Evolutionary conservation across 2,329 filamentous ascomycete species (phyloP), one percentile per base, ranked within the genome.

Genomic region (Calonectria pauciramosa): DNA sequence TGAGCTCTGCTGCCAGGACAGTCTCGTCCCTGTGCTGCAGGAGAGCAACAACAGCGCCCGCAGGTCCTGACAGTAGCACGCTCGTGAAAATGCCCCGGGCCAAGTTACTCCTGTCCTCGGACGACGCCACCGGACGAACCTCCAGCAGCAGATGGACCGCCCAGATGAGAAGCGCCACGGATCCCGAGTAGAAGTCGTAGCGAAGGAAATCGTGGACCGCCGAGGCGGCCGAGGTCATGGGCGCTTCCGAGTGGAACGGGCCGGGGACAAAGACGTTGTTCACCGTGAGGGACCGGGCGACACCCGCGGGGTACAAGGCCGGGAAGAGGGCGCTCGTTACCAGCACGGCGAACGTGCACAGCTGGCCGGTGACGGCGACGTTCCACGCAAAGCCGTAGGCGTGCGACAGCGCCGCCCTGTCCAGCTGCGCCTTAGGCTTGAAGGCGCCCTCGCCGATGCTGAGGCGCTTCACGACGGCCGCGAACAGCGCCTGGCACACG

Each of bases 361-460:
- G 75, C 23, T 82, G 81, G 1, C 74, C 75, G 0, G 73, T 59
- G 1, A 82, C 81, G 20, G 80, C 81, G 0, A 77, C 41, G 26
- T 79, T 80, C 75, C 81, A 80, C 0, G 81, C 80, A 14, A 82
- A 82, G 0, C 79, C 69, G 23, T 82, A 82, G 0, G 77, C 79
- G 30, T 78, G 69, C 32, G 77, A 73, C 14, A 82, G 69, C 7
- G 80, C 80, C 10, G 60, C 49, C 34, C 76, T 72, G 10, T 82
- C 77, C 2, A 76, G 68, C 3, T 75, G 72, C 0, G 72, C 68
- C 47, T 69, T 75, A 30, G 79, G 41, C 32, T 68, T 77, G 4
- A 72, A 70, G 3, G 76, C 66, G 51, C 79, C 72, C n/a, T 78
- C 74, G 0, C 80, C 80, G 2, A 82, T 70, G 10, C 80, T 82